Conservation (phyloP, 306 rosid genomes). For the Aeschynomene evenia region DNA sequence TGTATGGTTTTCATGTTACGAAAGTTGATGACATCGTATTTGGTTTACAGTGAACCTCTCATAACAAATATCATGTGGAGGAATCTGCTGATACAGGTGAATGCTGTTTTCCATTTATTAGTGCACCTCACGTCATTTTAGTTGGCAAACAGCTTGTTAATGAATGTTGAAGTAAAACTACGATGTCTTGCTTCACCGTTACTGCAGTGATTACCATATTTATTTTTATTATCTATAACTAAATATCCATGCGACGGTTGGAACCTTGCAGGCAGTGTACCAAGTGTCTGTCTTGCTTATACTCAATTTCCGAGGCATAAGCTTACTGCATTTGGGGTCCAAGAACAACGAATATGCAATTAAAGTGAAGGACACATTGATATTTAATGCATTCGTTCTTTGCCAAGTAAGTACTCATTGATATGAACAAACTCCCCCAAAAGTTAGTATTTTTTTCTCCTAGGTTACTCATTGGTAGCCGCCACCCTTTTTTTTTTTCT, state of each 20-base stretch:
- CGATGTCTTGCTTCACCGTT: neutral
- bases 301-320: conserved; percentile 66
- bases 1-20: conserved; percentile 10
- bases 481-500: neutral
- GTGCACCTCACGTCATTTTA: neutral
- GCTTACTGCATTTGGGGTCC: conserved; percentile 46
- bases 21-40: conserved; percentile 17
- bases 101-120: conserved; percentile 17
- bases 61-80: conserved; percentile 95
- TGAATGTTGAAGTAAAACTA: neutral
- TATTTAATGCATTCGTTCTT: conserved; percentile 91
- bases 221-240: conserved; percentile 5
- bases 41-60: conserved; percentile 76
- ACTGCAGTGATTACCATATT: neutral
- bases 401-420: conserved; percentile 69
- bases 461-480: neutral
- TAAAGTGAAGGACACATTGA: conserved; percentile 79
- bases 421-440: neutral
- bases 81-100: conserved; percentile 86
- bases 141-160: neutral
- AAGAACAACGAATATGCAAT: conserved; percentile 32
- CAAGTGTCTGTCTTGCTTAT: conserved; percentile 77
- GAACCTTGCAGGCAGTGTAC: conserved; percentile 66
- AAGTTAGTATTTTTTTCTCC: too few relatives aligned
- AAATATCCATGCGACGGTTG: conserved; percentile 1